A percentile compares a stretch with the other conserved stretches of the same genome.
Conservation (phyloP, 768 basidiomycete genomes). For the Psilocybe subaeruginosa region DNA sequence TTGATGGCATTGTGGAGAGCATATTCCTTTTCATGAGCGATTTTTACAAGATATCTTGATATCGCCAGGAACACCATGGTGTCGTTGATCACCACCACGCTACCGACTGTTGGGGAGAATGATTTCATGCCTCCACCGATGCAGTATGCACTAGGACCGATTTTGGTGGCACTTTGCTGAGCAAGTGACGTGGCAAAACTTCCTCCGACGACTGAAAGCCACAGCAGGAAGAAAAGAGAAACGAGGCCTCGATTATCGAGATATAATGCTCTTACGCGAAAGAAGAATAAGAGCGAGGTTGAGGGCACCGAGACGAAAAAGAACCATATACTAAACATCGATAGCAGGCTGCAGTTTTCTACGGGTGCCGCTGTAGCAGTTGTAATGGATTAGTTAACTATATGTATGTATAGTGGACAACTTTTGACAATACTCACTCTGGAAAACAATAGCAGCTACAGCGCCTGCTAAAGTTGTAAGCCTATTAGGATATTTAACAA, state of each 20-base stretch:
- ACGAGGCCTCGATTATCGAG: conserved; percentile 16
- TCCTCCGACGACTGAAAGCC: conserved; percentile 11
- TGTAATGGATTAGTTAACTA: neutral
- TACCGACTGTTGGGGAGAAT: neutral
- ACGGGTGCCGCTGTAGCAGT: neutral
- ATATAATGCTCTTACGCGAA: conserved; percentile 25
- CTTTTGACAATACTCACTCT: neutral
- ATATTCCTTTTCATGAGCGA: neutral
- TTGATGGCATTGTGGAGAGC: neutral
- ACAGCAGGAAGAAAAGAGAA: conserved; percentile 7
- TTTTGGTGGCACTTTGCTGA: neutral
- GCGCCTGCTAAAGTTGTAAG: neutral
- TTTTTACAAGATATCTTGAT: neutral
- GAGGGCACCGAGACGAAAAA: conserved; percentile 10
- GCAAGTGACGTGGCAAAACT: neutral
- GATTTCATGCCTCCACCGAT: neutral
- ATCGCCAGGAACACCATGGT: conserved; percentile 4
- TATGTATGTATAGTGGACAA: too few relatives aligned
- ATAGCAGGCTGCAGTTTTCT: neutral
- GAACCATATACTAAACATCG: neutral
- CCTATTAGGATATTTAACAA: neutral
- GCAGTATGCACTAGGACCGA: neutral
- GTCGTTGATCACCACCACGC: neutral
- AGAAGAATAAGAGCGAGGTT: conserved; percentile 27
- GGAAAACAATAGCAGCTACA: neutral